Evolutionary conservation across 495 filamentous ascomycete genomes (phyloP).

Genomic region (Podospora didyma): DNA sequence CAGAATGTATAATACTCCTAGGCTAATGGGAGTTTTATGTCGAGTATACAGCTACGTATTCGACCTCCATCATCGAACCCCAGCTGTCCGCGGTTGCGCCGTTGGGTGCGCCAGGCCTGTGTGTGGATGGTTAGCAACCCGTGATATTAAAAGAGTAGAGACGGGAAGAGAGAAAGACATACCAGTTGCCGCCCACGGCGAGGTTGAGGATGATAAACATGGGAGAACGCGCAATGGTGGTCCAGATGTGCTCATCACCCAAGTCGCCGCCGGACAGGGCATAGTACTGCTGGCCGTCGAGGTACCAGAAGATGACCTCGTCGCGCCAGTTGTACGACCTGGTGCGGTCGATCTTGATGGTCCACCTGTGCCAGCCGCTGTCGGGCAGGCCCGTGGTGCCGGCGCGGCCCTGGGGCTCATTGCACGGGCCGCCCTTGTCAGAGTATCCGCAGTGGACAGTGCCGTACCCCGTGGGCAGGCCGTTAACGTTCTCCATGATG

Average conservation of each 20-base stretch:
- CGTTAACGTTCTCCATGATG: conserved; percentile 51
- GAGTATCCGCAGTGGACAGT: conserved; percentile 45
- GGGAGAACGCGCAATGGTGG: conserved; percentile 41
- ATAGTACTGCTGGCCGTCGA: conserved; percentile 38
- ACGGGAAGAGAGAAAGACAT: conserved; percentile 18
- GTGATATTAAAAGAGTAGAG: background rate
- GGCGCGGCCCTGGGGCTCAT: conserved; percentile 39
- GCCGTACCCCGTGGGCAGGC: conserved; percentile 37
- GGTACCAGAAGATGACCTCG: conserved; percentile 43
- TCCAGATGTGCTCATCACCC: conserved; percentile 41
- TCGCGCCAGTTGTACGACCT: conserved; percentile 31
- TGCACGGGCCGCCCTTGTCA: conserved; percentile 38
- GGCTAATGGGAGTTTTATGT: background rate
- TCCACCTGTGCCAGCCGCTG: conserved; percentile 44
- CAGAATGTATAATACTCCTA: too few relatives aligned
- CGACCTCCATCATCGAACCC: conserved; percentile 49
- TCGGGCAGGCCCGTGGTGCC: conserved; percentile 27
- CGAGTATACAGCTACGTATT: conserved; percentile 40
- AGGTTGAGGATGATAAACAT: conserved; percentile 48
- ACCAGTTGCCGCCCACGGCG: conserved; percentile 48
- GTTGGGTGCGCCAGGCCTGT: conserved; percentile 28
- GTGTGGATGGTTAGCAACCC: background rate
- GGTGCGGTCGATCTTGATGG: conserved; percentile 41
- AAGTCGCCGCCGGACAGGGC: conserved; percentile 38
- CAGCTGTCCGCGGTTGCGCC: conserved; percentile 37